Conservation (phyloP, 75 land plant genomes). For the Selaginella tamariscina region DNA sequence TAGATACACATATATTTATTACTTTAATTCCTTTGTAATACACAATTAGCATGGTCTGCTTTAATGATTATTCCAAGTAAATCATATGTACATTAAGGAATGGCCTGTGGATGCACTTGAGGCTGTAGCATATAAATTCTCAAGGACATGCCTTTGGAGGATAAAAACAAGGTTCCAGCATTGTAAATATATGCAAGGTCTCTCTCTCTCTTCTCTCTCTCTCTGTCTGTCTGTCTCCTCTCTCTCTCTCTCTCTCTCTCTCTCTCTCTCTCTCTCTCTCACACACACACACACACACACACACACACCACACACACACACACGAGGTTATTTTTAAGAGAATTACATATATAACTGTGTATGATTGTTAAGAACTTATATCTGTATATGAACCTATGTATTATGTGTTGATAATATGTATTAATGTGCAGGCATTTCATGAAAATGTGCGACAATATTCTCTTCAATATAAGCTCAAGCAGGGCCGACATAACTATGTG, state of each 20-base stretch:
- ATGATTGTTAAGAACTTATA: no score
- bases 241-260: no score
- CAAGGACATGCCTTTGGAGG: constrained; percentile 22
- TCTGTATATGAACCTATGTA: no score
- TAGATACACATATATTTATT: neutral
- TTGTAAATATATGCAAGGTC: constrained; percentile 34
- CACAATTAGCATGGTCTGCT: no score
- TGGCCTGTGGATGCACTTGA: constrained; percentile 38
- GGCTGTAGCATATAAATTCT: constrained; percentile 33
- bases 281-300: no score
- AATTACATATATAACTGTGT: no score
- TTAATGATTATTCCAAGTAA: no score
- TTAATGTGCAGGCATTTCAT: constrained; percentile 28
- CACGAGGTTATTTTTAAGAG: no score
- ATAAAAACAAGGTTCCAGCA: constrained; percentile 19
- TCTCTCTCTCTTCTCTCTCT: neutral
- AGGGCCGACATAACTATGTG: constrained; percentile 31
- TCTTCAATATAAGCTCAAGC: constrained; percentile 23
- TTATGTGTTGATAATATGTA: neutral
- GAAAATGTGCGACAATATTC: constrained; percentile 28
- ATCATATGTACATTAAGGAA: constrained; percentile 27
- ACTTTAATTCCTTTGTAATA: no score
- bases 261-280: no score
- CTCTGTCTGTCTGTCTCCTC: no score
- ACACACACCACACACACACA: no score